Evolutionary conservation across 352 stramenopile species (phyloP).

Genomic region (Pythium brachiatum): DNA sequence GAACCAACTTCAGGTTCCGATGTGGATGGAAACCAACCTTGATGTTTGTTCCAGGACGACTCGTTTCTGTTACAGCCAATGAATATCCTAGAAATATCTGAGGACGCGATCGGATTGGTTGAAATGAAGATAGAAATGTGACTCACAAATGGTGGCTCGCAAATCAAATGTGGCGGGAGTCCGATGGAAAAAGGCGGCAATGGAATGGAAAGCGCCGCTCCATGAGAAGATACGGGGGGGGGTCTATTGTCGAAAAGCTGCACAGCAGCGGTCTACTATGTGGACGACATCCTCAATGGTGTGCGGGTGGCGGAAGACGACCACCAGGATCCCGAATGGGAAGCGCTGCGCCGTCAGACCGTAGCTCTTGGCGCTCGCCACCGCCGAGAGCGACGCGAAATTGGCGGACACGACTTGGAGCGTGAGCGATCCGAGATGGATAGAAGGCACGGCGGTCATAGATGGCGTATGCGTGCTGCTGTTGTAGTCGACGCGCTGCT

Average conservation of each 20-base stretch:
- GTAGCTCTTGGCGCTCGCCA: conserved; percentile 31
- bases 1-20: background rate
- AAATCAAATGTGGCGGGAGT: background rate
- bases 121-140: background rate
- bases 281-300: conserved; percentile 33
- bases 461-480: background rate
- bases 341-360: conserved; percentile 49
- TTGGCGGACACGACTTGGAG: conserved; percentile 48
- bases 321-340: conserved; percentile 47
- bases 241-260: conserved; percentile 22
- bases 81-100: background rate
- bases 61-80: conserved; percentile 8
- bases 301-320: conserved; percentile 38
- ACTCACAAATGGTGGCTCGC: conserved; percentile 3
- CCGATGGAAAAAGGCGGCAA: background rate
- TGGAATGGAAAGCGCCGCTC: background rate
- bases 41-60: background rate
- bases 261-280: conserved; percentile 37
- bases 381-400: conserved; percentile 45
- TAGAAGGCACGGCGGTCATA: conserved; percentile 19
- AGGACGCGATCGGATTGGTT: conserved; percentile 13
- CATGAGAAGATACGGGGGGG: background rate
- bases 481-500: background rate
- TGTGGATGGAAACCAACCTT: no score
- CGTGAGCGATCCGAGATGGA: conserved; percentile 28